Evolutionary conservation across 108 stramenopile genomes (phyloP), one percentile per base, ranked within the genome.

Genomic region (Pseudonitzschia multistriata): DNA sequence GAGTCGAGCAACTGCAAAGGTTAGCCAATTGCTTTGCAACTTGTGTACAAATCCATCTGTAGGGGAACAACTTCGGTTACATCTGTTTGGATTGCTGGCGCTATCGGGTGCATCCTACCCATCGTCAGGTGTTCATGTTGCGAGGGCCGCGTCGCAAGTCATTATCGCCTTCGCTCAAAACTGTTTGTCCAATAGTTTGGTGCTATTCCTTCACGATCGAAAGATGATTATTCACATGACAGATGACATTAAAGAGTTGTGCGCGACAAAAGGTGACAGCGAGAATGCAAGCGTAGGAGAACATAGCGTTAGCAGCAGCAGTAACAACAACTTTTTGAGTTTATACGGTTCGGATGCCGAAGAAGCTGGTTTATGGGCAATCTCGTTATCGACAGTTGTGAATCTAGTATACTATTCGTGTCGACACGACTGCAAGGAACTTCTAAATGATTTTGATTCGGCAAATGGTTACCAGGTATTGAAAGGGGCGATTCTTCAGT

Each of bases 191-290:
- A 79, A 87, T 24, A 88, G 87, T 50, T 74, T 97, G 67, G 93
- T 96, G 6, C 94, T 85, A 88, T 96, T 95, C 66, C 73, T 97
- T 14, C 95, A 96, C 67, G 94, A 97, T 77, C 72, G 90, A 49
- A 93, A 93, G 67, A 95, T 96, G 83, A 92, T 97, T 70, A 72
- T 93, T 52, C 92, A 96, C 75, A 94, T 97, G 87, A 94, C 94
- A 25, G 95, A 95, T 68, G 97, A 97, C 74, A 71, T 97, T 70
- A 91, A 93, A 63, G 94, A 97, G 57, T 71, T 97, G 35, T 84
- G 85, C 66, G 93, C 85, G 49, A 82, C 92, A 60, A 82, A 78
- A 14, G 47, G 56, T 21, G 34, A 21, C n/a, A 59, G 14, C 29
- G 29, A 27, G 21, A 31, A 24, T 39, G 67, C 56, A 49, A 66